These are phyloP conservation scores for Lactarius psammicola DNA, from an alignment of 768 basidiomycete genomes.

Conservation along the genomic window DNA sequence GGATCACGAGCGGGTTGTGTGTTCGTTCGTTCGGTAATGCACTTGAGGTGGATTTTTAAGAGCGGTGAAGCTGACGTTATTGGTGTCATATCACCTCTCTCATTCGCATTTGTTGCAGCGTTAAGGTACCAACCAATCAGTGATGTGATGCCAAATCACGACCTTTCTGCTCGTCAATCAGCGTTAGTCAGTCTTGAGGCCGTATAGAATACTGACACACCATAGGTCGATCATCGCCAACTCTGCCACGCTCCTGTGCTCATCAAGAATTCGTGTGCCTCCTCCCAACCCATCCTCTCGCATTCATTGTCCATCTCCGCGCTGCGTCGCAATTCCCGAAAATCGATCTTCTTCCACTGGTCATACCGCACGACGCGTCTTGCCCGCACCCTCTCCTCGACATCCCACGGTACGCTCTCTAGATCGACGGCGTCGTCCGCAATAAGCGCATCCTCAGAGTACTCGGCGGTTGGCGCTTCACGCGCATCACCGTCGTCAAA, in stretches of 20 bases:
- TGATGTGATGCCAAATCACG: too few relatives aligned
- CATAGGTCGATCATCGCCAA: not conserved
- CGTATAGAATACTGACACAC: too few relatives aligned
- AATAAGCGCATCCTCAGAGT: slow-evolving; percentile 28
- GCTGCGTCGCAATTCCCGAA: slow-evolving; percentile 63
- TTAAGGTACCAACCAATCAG: too few relatives aligned
- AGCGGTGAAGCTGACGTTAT: too few relatives aligned
- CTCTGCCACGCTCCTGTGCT: slow-evolving; percentile 2
- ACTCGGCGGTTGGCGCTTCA: slow-evolving; percentile 2
- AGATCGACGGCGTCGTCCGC: slow-evolving; percentile 36
- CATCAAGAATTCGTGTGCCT: slow-evolving; percentile 41
- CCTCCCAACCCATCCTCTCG: slow-evolving; percentile 73
- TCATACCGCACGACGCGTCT: slow-evolving; percentile 56
- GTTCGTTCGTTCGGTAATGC: too few relatives aligned
- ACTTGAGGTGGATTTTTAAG: too few relatives aligned
- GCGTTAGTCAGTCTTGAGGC: too few relatives aligned
- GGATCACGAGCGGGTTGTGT: too few relatives aligned
- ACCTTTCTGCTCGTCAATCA: too few relatives aligned
- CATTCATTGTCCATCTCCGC: slow-evolving; percentile 60
- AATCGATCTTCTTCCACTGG: slow-evolving; percentile 78
- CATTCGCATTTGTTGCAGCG: too few relatives aligned
- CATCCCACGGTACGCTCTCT: slow-evolving; percentile 51
- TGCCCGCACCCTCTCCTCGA: slow-evolving; percentile 42
- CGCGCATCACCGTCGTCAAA: slow-evolving; percentile 13
- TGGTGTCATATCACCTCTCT: too few relatives aligned